These are phyloP conservation scores for Calocybe gambosa DNA, from an alignment of 1,284 basidiomycete species.

Conservation along the genomic window DNA sequence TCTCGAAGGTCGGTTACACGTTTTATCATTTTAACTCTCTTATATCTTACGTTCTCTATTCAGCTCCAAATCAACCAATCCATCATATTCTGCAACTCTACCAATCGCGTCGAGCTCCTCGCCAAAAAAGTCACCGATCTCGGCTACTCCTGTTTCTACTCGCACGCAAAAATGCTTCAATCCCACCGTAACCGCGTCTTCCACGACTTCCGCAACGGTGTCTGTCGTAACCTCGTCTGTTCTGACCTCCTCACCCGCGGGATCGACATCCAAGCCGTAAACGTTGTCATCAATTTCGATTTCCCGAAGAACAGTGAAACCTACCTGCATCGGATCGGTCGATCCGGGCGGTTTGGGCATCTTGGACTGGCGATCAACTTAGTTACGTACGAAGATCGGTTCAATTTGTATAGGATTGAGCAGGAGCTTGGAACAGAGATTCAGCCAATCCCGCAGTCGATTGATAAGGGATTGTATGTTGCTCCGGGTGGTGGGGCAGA, in stretches of 20 bases:
- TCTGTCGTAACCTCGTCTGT: constrained; percentile 93
- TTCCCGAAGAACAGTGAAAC: constrained; percentile 99
- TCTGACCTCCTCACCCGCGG: constrained; percentile 96
- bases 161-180: constrained; percentile 99
- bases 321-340: constrained; percentile 96
- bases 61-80: constrained; percentile 99
- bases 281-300: constrained; percentile 99
- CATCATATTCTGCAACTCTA: constrained; percentile 99
- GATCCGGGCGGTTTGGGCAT: constrained; percentile 96
- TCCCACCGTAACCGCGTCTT: constrained; percentile 98
- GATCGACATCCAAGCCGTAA: constrained; percentile 99
- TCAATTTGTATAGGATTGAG: constrained; percentile 97
- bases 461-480: constrained; percentile 93
- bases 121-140: constrained; percentile 99
- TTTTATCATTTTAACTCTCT: not conserved
- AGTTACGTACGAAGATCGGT: constrained; percentile 94
- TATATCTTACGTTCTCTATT: constrained; percentile 1
- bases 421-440: constrained; percentile 99
- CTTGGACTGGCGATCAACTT: constrained; percentile 96
- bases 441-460: constrained; percentile 87
- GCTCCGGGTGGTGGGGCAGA: constrained; percentile 58
- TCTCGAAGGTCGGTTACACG: constrained; percentile 70
- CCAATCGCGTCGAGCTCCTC: constrained; percentile 97
- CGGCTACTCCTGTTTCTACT: constrained; percentile 99
- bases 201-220: constrained; percentile 98